Percentiles rank a stretch among this genome's conserved stretches.
Evolutionary conservation across 257 asterid genomes (phyloP).

Genomic region (Thymus quinquecostatus): DNA sequence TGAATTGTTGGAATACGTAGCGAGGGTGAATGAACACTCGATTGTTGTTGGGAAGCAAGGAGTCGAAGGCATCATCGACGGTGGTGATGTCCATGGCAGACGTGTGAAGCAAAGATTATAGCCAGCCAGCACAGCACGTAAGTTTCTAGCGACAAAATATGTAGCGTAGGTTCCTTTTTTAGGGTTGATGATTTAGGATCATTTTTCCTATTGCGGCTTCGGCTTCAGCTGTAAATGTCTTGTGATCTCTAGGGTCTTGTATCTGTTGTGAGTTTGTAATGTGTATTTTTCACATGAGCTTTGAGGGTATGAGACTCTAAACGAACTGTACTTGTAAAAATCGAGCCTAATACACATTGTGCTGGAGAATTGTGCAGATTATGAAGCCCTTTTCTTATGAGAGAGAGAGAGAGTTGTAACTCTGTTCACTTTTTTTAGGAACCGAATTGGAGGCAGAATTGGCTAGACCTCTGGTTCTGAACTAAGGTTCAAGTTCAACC

Average conservation of each 20-base stretch:
- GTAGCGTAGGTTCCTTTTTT: slow-evolving; percentile 29
- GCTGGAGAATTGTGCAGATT: too few relatives aligned
- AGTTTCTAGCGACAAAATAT: slow-evolving; percentile 29
- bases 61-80: slow-evolving; percentile 57
- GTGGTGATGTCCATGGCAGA: slow-evolving; percentile 72
- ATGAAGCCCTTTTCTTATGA: too few relatives aligned
- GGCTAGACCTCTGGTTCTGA: too few relatives aligned
- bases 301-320: slow-evolving; percentile 27
- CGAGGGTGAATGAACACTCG: slow-evolving; percentile 72
- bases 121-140: background rate
- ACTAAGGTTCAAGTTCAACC: too few relatives aligned
- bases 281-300: slow-evolving; percentile 27
- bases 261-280: slow-evolving; percentile 27
- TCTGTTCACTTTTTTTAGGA: too few relatives aligned
- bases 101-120: slow-evolving; percentile 85
- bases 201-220: slow-evolving; percentile 27
- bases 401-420: too few relatives aligned
- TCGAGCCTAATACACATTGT: slow-evolving; percentile 12
- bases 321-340: slow-evolving; percentile 10
- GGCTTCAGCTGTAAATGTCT: slow-evolving; percentile 39
- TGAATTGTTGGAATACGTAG: slow-evolving; percentile 83
- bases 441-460: too few relatives aligned
- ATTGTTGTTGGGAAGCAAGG: slow-evolving; percentile 57
- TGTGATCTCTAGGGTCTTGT: slow-evolving; percentile 15
- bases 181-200: slow-evolving; percentile 32